Conservation (phyloP, 2,329 filamentous ascomycete species). For the Pseudogymnoascus sp. region DNA sequence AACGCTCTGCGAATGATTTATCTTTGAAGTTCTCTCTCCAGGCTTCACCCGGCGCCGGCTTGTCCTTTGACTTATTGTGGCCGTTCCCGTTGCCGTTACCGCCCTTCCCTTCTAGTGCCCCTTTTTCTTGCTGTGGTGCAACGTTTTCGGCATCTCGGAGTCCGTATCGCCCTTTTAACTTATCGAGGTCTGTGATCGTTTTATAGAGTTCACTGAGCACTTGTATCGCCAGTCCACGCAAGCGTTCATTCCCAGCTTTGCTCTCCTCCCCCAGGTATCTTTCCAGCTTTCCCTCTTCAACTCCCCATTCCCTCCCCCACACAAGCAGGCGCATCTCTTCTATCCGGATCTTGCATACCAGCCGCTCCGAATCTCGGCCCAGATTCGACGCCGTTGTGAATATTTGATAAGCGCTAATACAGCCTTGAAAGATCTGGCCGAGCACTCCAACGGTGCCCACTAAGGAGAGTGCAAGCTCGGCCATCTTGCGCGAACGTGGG, state of each 20-base stretch:
- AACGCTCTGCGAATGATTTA: conserved; percentile 1
- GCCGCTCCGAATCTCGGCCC: conserved; percentile 36
- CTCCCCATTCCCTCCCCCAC: conserved; percentile 43
- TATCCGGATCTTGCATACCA: conserved; percentile 42
- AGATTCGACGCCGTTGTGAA: conserved; percentile 37
- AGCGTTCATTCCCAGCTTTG: conserved; percentile 28
- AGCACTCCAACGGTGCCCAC: conserved; percentile 39
- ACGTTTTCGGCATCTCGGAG: conserved; percentile 26
- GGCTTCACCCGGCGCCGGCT: neutral
- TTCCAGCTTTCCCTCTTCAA: conserved; percentile 39
- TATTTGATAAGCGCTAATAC: conserved; percentile 39
- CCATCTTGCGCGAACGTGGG: conserved; percentile 22
- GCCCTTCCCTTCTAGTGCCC: neutral
- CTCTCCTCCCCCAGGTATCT: conserved; percentile 33
- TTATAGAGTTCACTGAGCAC: conserved; percentile 37
- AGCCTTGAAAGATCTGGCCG: conserved; percentile 42
- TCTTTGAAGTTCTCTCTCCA: conserved; percentile 4
- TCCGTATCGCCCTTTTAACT: conserved; percentile 37
- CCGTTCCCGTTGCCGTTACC: conserved; percentile 17
- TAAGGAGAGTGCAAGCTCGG: conserved; percentile 36
- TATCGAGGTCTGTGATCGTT: conserved; percentile 39
- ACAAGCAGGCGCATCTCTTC: conserved; percentile 42
- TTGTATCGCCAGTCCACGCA: conserved; percentile 34
- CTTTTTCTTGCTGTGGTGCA: neutral
- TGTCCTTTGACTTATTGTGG: conserved; percentile 7